Evolutionary conservation across 495 filamentous ascomycete species (phyloP), one percentile per base, ranked within the genome.

Genomic region (Neurospora sp.): DNA sequence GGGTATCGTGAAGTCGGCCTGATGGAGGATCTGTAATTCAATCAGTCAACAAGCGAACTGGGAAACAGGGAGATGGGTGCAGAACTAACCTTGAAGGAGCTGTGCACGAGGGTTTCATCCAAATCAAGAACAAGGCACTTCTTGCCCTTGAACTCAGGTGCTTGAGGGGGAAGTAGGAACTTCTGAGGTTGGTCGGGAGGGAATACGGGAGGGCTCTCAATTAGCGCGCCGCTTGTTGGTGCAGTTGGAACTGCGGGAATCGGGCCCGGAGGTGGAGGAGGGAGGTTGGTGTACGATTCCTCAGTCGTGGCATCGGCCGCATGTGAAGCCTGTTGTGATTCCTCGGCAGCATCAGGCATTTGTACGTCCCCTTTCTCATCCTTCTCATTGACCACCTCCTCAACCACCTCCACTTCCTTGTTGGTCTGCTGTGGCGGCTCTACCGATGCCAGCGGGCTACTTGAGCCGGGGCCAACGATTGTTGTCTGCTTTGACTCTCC

Each of bases 1-100:
- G 1, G 96, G 96, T 79, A 99, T 98, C 14, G 96, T 99, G 78
- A 99, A 98, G 84, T 99, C 96, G 61, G 96, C 96, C 84, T 98
- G 95, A 75, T 98, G 93, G 61, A 99, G 88, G 75, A 98, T 94
- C 96, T 99, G 75, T 22, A 70, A 39, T 40, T 74, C 20, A 38
- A 71, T 12, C 77, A 79, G 82, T 74, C 16, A 74, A 74, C 69
- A 41, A 72, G 14, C 9, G 20, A 38, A 35, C 7, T n/a, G 1
- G 14, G 10, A 14, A 53, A 35, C n/a, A 61, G 22, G 16, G 1
- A 35, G 14, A 42, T 6, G 3, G 37, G 42, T 38, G 2, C 4
- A 5, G 7, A 11, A 39, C 80, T 77, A 83, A 97, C 96, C 90
- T 99, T 99, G 83, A 99, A 99, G 77, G 96, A 98, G 81, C 96